phyloP scores from a whole-genome alignment of 495 filamentous ascomycete genomes.

The Aspergillus avenaceus region DNA sequence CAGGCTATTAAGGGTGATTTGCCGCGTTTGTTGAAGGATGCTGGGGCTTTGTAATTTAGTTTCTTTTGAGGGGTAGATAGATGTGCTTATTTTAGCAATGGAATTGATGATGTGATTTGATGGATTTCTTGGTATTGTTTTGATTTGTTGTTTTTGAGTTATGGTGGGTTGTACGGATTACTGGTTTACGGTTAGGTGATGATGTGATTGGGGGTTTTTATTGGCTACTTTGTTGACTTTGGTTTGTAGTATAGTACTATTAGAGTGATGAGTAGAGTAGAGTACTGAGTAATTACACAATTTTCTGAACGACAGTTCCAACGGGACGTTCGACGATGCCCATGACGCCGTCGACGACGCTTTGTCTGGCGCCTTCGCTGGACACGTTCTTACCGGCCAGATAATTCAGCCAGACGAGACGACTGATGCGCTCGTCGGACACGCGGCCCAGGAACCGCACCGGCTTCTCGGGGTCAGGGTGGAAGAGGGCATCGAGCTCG shows the following conservation, averaged over 20 bases:
- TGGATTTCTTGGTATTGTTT: too few species aligned
- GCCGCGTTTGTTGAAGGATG: conserved; percentile 55
- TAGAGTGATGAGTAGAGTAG: neutral
- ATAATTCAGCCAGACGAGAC: conserved; percentile 86
- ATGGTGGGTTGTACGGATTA: too few species aligned
- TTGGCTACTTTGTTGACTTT: neutral
- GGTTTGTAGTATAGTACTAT: neutral
- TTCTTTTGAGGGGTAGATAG: neutral
- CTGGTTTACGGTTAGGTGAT: too few species aligned
- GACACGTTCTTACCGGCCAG: conserved; percentile 82
- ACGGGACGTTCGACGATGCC: conserved; percentile 84
- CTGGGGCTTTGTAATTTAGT: conserved; percentile 54
- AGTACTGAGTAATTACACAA: conserved; percentile 35
- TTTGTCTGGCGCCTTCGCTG: conserved; percentile 74
- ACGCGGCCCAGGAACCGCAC: conserved; percentile 60
- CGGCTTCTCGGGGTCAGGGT: conserved; percentile 41
- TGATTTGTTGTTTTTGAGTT: too few species aligned
- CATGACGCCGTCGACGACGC: conserved; percentile 83
- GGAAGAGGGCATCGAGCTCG: conserved; percentile 62
- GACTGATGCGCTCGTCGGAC: conserved; percentile 71
- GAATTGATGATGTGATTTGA: conserved; percentile 16
- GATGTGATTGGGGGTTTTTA: too few species aligned
- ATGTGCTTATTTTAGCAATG: conserved; percentile 27
- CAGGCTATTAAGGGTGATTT: conserved; percentile 61
- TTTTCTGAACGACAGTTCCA: conserved; percentile 76